Percentiles rank a stretch among this genome's conserved stretches.
These are phyloP conservation scores for Cyanidium caldarium DNA, from an alignment of 23 red algal species.

Conservation along the genomic window DNA sequence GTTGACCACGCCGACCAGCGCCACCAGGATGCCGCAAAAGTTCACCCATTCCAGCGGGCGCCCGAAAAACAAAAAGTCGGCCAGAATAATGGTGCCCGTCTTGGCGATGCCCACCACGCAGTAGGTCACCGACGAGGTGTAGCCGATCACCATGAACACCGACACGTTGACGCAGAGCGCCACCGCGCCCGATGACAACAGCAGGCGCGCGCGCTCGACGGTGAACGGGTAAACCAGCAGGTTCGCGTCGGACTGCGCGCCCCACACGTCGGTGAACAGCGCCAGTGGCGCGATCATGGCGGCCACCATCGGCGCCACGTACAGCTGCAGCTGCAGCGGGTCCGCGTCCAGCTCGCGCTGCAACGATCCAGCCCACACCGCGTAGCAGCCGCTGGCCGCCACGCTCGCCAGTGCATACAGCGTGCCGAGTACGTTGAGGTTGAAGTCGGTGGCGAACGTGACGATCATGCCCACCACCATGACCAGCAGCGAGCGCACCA, in stretches of 20 bases:
- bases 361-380: constrained; percentile 73
- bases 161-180: constrained; percentile 90
- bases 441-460: constrained; percentile 57
- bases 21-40: constrained; percentile 50
- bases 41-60: constrained; percentile 52
- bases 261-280: constrained; percentile 15
- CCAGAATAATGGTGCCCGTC: constrained; percentile 61
- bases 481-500: constrained; percentile 39
- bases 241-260: neutral
- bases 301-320: constrained; percentile 75
- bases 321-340: constrained; percentile 80
- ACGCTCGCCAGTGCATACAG: constrained; percentile 58
- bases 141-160: constrained; percentile 85
- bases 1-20: constrained; percentile 51
- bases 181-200: constrained; percentile 48
- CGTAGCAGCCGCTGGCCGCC: constrained; percentile 61
- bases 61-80: constrained; percentile 73
- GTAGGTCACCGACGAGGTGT: constrained; percentile 83
- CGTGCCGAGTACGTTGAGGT: constrained; percentile 49
- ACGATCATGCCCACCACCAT: constrained; percentile 59
- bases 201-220: constrained; percentile 1
- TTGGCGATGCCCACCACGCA: constrained; percentile 84
- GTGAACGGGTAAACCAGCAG: constrained; percentile 10
- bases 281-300: constrained; percentile 55
- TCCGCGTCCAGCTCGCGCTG: constrained; percentile 79